Base-by-base conservation (phyloP, 441 rosid species). In the Populus tomentosa region DNA sequence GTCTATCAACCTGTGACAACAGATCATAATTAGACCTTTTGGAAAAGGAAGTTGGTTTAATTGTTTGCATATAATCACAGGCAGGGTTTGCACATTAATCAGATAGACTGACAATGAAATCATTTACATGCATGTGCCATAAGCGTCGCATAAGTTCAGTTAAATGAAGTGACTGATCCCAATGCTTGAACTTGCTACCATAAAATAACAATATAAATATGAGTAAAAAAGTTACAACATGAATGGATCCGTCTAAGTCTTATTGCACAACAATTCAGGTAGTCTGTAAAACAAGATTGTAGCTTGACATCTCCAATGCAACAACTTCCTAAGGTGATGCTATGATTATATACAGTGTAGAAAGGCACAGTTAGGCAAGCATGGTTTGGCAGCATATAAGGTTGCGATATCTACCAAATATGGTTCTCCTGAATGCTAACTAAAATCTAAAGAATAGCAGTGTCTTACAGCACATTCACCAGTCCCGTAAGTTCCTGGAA, bases 1-100 rank as follows among this genome's bases (percentile, higher is more conserved):
- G 88, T 82, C 90, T 89, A 85, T 94, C 98, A 80, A 96, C 99
- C 99, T 96, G 81, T 62, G 50, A 67, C 67, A 80, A 81, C 6
- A 74, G 53, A 62, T 11, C 72, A 16, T 50, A 46, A 64, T 64
- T 11, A 69, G 40, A 80, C 73, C 13, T 65, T 59, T 28, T 28
- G 62, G 33, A 68, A 65, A 71, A 33, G 4, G 40, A 33, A 74
- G 38, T 32, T 36, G 2, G 33, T 74, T 62, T 2, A 14, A 23
- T 28, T 53, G 61, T 67, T 65, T 56, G 63, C 67, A 69, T 59
- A 69, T 24, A 50, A 69, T 42, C 24, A 42, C 73, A 9, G 21
- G 33, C 10, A 16, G 14, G 69, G 69, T 14, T 67, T 32, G 4
- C 32, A 18, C 26, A 21, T 21, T 21, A 64, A 23, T 1, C 21